Conservation (phyloP, 352 stramenopile species). For the Globisporangium barbulae region DNA sequence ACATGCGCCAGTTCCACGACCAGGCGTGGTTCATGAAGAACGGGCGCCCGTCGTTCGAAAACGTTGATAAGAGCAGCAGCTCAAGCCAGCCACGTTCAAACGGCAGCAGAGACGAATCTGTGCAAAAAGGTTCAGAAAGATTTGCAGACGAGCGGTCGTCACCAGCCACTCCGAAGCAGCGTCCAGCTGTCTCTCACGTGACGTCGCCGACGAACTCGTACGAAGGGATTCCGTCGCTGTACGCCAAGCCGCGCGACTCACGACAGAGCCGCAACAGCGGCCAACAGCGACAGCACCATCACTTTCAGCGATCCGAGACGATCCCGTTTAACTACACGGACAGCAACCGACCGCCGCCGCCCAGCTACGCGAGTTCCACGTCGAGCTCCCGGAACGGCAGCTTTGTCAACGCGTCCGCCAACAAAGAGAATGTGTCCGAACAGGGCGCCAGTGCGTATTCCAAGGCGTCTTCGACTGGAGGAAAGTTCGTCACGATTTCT, state of each 20-base stretch:
- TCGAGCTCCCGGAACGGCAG: constrained; percentile 4
- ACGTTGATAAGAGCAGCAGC: neutral
- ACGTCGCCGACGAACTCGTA: constrained; percentile 20
- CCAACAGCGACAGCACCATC: neutral
- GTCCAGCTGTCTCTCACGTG: constrained; percentile 4
- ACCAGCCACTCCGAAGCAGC: neutral
- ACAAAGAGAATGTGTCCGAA: neutral
- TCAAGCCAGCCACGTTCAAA: neutral
- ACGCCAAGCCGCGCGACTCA: constrained; percentile 12
- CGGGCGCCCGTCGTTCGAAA: neutral
- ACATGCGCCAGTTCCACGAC: constrained; percentile 75
- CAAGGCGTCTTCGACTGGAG: neutral
- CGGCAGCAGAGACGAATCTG: neutral
- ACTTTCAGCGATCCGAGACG: constrained; percentile 9
- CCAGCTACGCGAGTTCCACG: constrained; percentile 12
- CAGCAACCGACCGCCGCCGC: constrained; percentile 5
- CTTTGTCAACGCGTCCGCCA: neutral
- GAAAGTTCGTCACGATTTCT: neutral
- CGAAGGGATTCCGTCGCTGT: constrained; percentile 18
- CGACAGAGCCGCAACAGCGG: neutral
- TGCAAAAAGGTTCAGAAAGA: neutral
- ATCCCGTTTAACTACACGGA: constrained; percentile 8
- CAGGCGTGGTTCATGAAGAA: constrained; percentile 40
- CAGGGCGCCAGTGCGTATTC: constrained; percentile 8
- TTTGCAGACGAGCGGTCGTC: neutral